Conservation (phyloP, 495 filamentous ascomycete genomes). For the Xylaria telfairii region DNA sequence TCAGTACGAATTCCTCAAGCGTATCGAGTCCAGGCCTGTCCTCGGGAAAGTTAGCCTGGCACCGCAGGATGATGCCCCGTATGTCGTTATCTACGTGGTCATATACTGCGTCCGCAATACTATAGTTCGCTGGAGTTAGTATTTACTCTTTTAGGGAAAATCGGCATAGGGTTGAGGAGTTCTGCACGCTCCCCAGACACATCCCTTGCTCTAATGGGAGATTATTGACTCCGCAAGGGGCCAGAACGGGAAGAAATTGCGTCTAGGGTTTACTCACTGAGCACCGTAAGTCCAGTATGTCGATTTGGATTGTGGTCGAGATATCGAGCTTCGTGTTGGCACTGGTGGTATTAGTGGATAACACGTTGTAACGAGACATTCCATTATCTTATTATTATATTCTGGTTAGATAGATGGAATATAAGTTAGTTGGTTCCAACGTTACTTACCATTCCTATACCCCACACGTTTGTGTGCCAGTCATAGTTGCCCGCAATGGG, state of each 20-base stretch:
- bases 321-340: not conserved
- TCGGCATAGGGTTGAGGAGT: too few species aligned
- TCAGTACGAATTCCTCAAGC: not conserved
- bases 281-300: not conserved
- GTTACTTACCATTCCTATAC: too few species aligned
- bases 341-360: not conserved
- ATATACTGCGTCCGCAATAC: not conserved
- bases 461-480: not conserved
- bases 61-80: not conserved
- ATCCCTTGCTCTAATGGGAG: too few species aligned
- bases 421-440: too few species aligned
- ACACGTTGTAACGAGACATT: not conserved
- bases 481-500: conserved; percentile 3
- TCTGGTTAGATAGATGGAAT: not conserved
- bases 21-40: not conserved
- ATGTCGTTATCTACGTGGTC: not conserved
- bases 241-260: too few species aligned
- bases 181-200: too few species aligned
- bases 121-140: too few species aligned
- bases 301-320: not conserved
- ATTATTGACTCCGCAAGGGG: too few species aligned
- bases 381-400: not conserved
- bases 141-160: too few species aligned
- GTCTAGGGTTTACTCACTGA: not conserved
- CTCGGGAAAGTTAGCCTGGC: conserved; percentile 2